phyloP scores from a whole-genome alignment of 139 green algal species.

The Gonium pectorale region DNA sequence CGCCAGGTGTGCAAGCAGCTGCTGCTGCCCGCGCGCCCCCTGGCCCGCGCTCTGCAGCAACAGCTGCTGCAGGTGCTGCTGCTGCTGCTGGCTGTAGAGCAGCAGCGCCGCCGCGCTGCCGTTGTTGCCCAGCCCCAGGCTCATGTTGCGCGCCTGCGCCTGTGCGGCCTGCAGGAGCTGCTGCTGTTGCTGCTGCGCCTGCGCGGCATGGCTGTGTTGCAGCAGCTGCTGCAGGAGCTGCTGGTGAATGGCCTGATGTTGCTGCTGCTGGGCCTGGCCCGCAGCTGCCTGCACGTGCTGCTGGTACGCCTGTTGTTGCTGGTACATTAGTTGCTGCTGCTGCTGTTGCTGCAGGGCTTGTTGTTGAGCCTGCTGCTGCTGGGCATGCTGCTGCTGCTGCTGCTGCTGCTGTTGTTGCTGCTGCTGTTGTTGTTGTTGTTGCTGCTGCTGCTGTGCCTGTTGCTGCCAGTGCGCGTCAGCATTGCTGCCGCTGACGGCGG shows the following conservation, averaged over 20 bases:
- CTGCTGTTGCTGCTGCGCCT: background rate
- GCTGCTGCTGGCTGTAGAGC: conserved; percentile 10
- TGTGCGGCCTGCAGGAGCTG: background rate
- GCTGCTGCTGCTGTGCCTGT: conserved; percentile 11
- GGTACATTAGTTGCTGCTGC: background rate
- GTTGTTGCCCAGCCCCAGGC: background rate
- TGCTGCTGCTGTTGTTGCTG: background rate
- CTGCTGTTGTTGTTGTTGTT: background rate
- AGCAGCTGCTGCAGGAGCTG: conserved; percentile 3
- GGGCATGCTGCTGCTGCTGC: conserved; percentile 14
- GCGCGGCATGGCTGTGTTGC: too few species aligned
- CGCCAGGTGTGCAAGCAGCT: conserved; percentile 22
- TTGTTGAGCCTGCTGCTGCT: background rate
- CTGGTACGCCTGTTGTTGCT: background rate
- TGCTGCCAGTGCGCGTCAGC: background rate
- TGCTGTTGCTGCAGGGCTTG: background rate
- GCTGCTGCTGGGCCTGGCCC: background rate
- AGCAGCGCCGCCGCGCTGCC: conserved; percentile 1
- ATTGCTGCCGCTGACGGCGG: background rate
- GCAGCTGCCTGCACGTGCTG: conserved; percentile 2
- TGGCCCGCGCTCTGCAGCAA: conserved; percentile 30
- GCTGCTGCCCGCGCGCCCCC: conserved; percentile 5
- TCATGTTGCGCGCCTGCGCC: background rate
- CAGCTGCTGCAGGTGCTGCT: conserved; percentile 34
- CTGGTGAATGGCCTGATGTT: background rate